Evolutionary conservation across 805 yeast genomes (phyloP).

Genomic region (Nakazawaea ishiwadae): DNA sequence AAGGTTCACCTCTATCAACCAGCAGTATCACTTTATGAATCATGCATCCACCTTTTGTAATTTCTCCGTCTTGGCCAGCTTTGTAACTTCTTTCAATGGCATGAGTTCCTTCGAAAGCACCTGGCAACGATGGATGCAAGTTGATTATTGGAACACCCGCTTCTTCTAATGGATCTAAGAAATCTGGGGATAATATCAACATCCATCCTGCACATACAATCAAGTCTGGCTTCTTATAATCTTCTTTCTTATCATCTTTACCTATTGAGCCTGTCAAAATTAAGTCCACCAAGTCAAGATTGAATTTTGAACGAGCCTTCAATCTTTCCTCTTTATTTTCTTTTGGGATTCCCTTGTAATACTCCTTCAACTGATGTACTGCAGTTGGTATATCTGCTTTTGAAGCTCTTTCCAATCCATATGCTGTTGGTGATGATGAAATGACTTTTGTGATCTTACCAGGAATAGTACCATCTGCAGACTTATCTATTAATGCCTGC

Average conservation of each 20-base stretch:
- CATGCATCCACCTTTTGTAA: conserved; percentile 86
- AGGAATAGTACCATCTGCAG: conserved; percentile 30
- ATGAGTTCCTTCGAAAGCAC: conserved; percentile 94
- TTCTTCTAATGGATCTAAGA: conserved; percentile 58
- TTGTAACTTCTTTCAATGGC: conserved; percentile 97
- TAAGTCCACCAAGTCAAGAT: conserved; percentile 68
- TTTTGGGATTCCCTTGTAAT: conserved; percentile 72
- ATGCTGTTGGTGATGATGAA: conserved; percentile 84
- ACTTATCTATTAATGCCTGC: conserved; percentile 88
- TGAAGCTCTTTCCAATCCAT: conserved; percentile 76
- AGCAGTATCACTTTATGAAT: conserved; percentile 94
- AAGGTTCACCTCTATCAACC: conserved; percentile 91
- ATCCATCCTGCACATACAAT: conserved; percentile 99
- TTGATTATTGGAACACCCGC: conserved; percentile 77
- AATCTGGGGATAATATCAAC: conserved; percentile 79
- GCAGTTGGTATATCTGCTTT: conserved; percentile 65
- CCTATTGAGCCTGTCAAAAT: conserved; percentile 46
- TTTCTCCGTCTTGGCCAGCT: conserved; percentile 84
- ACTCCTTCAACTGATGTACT: conserved; percentile 65
- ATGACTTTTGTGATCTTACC: conserved; percentile 68
- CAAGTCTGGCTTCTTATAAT: conserved; percentile 62
- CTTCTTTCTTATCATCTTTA: conserved; percentile 23
- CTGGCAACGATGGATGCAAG: conserved; percentile 95
- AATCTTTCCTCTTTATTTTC: conserved; percentile 55
- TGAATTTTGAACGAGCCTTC: conserved; percentile 64